Percentiles rank a stretch among this genome's conserved stretches.
Conservation (phyloP, 352 stramenopile genomes). For the Phytophthora uliginosa region DNA sequence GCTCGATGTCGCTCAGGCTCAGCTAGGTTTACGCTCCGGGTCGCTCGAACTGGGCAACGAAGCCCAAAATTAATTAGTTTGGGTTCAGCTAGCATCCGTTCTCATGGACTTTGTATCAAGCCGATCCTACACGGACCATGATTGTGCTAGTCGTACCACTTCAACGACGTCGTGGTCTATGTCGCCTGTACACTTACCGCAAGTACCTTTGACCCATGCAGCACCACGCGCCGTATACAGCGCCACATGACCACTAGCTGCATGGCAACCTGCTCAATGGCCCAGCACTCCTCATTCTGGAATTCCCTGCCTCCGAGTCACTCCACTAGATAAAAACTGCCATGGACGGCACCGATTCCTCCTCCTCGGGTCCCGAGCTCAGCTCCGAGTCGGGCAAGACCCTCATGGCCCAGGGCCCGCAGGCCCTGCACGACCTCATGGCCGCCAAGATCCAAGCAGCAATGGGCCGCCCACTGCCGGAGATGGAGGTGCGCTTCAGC, state of each 20-base stretch:
- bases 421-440: slow-evolving; percentile 34
- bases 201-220: slow-evolving; percentile 5
- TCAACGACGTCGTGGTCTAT: slow-evolving; percentile 1
- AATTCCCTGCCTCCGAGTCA: slow-evolving; percentile 16
- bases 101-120: neutral
- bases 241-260: neutral
- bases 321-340: slow-evolving; percentile 6
- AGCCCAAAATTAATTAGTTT: neutral
- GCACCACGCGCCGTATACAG: neutral
- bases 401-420: slow-evolving; percentile 37
- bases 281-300: slow-evolving; percentile 10
- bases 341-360: slow-evolving; percentile 12
- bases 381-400: slow-evolving; percentile 27
- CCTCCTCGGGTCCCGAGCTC: slow-evolving; percentile 8
- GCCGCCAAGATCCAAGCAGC: slow-evolving; percentile 27
- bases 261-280: neutral
- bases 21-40: neutral
- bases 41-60: no score
- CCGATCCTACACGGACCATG: neutral
- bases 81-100: neutral
- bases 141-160: slow-evolving; percentile 4
- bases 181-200: neutral
- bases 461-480: slow-evolving; percentile 30
- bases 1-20: neutral
- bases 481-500: slow-evolving; percentile 23